Conservation (phyloP, 2,329 filamentous ascomycete genomes). For the Neonectria hederae region DNA sequence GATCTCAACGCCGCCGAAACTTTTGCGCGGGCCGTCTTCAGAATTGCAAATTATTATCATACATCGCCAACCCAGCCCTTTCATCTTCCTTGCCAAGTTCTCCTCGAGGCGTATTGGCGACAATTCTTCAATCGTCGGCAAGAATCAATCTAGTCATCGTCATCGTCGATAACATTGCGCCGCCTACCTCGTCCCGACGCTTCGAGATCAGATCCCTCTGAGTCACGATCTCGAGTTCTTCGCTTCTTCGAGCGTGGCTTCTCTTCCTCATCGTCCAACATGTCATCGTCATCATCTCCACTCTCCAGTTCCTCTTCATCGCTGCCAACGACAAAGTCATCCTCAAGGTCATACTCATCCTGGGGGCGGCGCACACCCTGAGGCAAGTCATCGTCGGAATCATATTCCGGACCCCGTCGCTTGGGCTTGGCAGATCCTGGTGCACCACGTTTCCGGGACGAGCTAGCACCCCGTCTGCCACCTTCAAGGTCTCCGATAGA, state of each 20-base stretch:
- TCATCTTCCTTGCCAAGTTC: background rate
- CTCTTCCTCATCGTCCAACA: conserved; percentile 63
- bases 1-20: conserved; percentile 16
- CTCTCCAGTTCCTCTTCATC: conserved; percentile 75
- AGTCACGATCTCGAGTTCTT: conserved; percentile 59
- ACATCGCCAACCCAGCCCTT: background rate
- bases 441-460: conserved; percentile 63
- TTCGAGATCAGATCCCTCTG: conserved; percentile 64
- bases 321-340: conserved; percentile 80
- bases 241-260: conserved; percentile 59
- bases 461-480: conserved; percentile 57
- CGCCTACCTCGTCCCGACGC: conserved; percentile 59
- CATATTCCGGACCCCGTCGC: conserved; percentile 70
- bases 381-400: conserved; percentile 79
- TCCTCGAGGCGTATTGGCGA: background rate
- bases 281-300: conserved; percentile 70
- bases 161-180: conserved; percentile 67
- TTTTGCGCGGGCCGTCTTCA: background rate
- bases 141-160: conserved; percentile 58
- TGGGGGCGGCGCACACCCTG: conserved; percentile 66
- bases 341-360: conserved; percentile 82
- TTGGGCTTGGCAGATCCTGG: conserved; percentile 61
- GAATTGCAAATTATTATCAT: conserved; percentile 11
- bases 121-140: conserved; percentile 65
- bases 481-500: conserved; percentile 77